phyloP scores from a whole-genome alignment of 2,329 filamentous ascomycete species.

The Penicillium sp. region DNA sequence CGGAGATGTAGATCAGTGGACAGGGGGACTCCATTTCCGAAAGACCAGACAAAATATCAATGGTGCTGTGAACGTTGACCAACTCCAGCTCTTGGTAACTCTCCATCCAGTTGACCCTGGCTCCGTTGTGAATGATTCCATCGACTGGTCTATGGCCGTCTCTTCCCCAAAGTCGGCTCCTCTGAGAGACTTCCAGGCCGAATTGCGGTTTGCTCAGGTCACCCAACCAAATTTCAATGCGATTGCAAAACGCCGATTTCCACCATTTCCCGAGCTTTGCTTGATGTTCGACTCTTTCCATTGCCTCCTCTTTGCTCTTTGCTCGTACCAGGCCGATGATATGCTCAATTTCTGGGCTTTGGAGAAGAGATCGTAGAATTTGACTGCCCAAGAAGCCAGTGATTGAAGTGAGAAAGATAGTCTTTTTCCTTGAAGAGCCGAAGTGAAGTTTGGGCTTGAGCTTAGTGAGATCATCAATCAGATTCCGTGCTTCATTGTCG shows the following conservation, averaged over 20 bases:
- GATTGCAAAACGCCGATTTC: not conserved
- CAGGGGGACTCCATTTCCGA: constrained; percentile 1
- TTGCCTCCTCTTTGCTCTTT: not conserved
- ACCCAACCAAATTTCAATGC: constrained; percentile 4
- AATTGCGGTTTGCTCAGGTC: constrained; percentile 5
- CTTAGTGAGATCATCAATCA: too few relatives aligned
- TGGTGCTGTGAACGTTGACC: constrained; percentile 7
- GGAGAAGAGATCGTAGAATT: not conserved
- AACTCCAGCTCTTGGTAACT: constrained; percentile 4
- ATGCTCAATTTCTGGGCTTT: not conserved
- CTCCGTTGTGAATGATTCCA: constrained; percentile 8
- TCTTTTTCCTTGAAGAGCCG: not conserved
- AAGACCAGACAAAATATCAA: constrained; percentile 4
- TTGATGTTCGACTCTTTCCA: too few relatives aligned
- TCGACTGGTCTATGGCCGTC: not conserved
- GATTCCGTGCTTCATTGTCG: too few relatives aligned
- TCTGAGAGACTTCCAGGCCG: constrained; percentile 2
- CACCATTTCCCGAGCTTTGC: constrained; percentile 3
- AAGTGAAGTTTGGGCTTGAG: too few relatives aligned
- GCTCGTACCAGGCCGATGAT: not conserved
- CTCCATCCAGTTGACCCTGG: constrained; percentile 6
- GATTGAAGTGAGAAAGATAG: not conserved
- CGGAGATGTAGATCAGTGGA: constrained; percentile 3
- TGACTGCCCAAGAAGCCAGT: not conserved
- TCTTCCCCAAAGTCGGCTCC: not conserved